Evolutionary conservation across 805 yeast species (phyloP).

Genomic region (Candida rishiriensis): DNA sequence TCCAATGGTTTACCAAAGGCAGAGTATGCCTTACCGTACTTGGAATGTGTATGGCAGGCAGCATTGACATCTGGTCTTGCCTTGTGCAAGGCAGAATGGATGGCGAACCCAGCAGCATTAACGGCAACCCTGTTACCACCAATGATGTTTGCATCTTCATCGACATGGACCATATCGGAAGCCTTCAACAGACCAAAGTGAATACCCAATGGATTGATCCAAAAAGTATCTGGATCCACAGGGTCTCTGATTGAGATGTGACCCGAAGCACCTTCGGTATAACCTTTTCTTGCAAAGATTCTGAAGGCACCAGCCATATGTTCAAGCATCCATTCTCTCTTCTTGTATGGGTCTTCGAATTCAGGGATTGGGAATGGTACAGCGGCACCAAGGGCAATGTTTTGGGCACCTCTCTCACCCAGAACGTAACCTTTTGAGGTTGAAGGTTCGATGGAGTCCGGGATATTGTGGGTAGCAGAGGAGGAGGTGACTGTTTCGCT

Average conservation of each 20-base stretch:
- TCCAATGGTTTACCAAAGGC: slow-evolving; percentile 64
- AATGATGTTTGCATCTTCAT: slow-evolving; percentile 57
- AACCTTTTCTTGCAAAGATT: slow-evolving; percentile 72
- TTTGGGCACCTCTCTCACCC: slow-evolving; percentile 51
- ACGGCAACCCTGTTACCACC: slow-evolving; percentile 50
- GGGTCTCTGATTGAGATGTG: slow-evolving; percentile 84
- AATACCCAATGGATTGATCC: slow-evolving; percentile 80
- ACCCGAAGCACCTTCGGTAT: slow-evolving; percentile 76
- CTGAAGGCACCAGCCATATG: slow-evolving; percentile 85
- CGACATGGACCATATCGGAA: slow-evolving; percentile 58
- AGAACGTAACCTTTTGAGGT: slow-evolving; percentile 40
- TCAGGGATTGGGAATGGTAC: slow-evolving; percentile 47
- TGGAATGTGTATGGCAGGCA: slow-evolving; percentile 68
- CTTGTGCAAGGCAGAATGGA: slow-evolving; percentile 63
- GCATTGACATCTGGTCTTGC: slow-evolving; percentile 69
- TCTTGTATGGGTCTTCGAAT: slow-evolving; percentile 40
- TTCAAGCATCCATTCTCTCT: slow-evolving; percentile 50
- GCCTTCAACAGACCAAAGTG: slow-evolving; percentile 42
- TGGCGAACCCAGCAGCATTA: slow-evolving; percentile 67
- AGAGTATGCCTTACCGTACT: slow-evolving; percentile 61
- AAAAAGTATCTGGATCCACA: slow-evolving; percentile 64
- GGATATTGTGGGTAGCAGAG: slow-evolving; percentile 22
- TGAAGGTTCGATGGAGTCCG: slow-evolving; percentile 23
- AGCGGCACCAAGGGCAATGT: slow-evolving; percentile 50
- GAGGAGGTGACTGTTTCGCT: slow-evolving; percentile 10